Conservation (phyloP, 441 rosid genomes). For the Corymbia citriodora region DNA sequence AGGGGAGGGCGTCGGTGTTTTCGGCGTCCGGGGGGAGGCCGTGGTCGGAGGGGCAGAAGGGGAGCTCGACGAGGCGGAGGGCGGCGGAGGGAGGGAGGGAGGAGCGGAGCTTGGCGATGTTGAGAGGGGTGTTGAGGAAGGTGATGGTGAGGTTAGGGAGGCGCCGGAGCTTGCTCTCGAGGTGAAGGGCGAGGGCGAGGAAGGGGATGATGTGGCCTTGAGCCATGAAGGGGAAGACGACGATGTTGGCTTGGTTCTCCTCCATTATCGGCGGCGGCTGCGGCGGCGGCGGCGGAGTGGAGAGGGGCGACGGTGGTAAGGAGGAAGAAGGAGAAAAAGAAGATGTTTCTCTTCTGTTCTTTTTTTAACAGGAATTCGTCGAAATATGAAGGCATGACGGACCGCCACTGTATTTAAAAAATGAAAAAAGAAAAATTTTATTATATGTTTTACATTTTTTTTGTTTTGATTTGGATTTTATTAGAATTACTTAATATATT, state of each 20-base stretch:
- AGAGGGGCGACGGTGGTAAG: background rate
- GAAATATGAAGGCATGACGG: background rate
- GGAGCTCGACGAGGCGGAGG: slow-evolving; percentile 42
- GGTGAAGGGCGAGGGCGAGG: slow-evolving; percentile 55
- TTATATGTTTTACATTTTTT: background rate
- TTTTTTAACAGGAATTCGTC: background rate
- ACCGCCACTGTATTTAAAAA: background rate
- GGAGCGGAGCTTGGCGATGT: slow-evolving; percentile 38
- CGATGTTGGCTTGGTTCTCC: slow-evolving; percentile 20
- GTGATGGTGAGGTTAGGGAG: slow-evolving; percentile 17
- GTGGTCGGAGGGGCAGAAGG: slow-evolving; percentile 38
- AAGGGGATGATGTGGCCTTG: slow-evolving; percentile 83
- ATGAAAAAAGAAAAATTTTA: background rate
- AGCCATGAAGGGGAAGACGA: slow-evolving; percentile 79
- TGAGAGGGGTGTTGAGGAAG: slow-evolving; percentile 57
- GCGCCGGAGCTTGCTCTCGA: slow-evolving; percentile 22
- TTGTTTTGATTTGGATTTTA: background rate
- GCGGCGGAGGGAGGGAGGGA: slow-evolving; percentile 26
- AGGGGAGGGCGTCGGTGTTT: slow-evolving; percentile 33
- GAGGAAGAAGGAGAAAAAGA: background rate
- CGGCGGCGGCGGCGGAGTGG: background rate
- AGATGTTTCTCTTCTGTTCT: background rate
- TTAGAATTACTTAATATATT: background rate
- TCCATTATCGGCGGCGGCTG: slow-evolving; percentile 7
- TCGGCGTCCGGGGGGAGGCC: slow-evolving; percentile 42